Percentiles rank a stretch among this genome's conserved stretches.
These are phyloP conservation scores for Pyrenopolyporus hunteri DNA, from an alignment of 495 filamentous ascomycete species.

Conservation along the genomic window DNA sequence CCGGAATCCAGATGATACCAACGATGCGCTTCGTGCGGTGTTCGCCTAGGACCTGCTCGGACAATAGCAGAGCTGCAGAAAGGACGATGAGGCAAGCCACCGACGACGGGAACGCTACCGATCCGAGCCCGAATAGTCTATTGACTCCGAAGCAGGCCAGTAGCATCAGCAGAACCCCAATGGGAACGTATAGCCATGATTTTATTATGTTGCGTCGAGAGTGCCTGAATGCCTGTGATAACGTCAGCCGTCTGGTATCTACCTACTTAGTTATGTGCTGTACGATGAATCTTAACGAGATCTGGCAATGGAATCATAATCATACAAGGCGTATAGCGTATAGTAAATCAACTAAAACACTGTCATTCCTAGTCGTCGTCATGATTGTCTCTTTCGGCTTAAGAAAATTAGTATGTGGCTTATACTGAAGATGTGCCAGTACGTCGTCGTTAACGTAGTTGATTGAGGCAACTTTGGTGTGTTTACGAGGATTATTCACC, in stretches of 20 bases:
- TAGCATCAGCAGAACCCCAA: slow-evolving; percentile 55
- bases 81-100: slow-evolving; percentile 58
- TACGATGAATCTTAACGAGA: not conserved
- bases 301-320: not conserved
- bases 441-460: not conserved
- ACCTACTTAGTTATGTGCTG: not conserved
- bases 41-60: slow-evolving; percentile 52
- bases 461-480: slow-evolving; percentile 13
- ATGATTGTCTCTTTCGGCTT: not conserved
- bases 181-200: slow-evolving; percentile 57
- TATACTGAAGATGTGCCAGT: not conserved
- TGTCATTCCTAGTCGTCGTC: not conserved
- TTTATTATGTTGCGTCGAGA: slow-evolving; percentile 42
- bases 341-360: slow-evolving; percentile 6
- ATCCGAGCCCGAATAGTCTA: slow-evolving; percentile 53
- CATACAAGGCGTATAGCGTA: slow-evolving; percentile 29
- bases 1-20: slow-evolving; percentile 55
- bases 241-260: not conserved
- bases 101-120: slow-evolving; percentile 59
- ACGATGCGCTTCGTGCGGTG: slow-evolving; percentile 52
- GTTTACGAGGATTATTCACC: slow-evolving; percentile 3
- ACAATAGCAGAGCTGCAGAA: slow-evolving; percentile 53
- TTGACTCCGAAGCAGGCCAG: slow-evolving; percentile 58
- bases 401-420: not conserved
- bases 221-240: slow-evolving; percentile 20